Base-by-base conservation (phyloP, 805 yeast species). In the Ogataea dorogensis region DNA sequence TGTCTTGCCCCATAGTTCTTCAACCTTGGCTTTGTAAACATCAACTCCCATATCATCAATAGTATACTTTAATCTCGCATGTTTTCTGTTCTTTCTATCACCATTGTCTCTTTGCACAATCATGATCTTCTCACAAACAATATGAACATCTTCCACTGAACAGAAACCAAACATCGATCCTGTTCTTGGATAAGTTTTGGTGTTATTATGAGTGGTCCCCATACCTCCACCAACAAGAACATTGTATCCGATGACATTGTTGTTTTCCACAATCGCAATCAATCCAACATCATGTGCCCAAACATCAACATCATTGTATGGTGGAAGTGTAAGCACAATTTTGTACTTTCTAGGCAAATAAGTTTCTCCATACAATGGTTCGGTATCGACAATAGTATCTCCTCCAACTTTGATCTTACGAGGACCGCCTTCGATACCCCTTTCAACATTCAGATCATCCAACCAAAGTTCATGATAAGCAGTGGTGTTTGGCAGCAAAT, bases 391-490 rank as follows among this genome's bases (percentile, higher is more conserved):
- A 36, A 86, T 68, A 2, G 95, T 83, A 51, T 86, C 79, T 54
- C 95, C 96, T 36, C 95, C 83, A 42, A 91, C 91, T 68, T 86
- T 87, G 64, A 81, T 79, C 68, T 82, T 84, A 50, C 70, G 77
- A 33, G 94, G 94, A 32, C 93, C 95, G 42, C 96, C 96, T 59
- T 86, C 85, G 5, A 35, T 12, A 11, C 39, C 39, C 46, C 63
- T 54, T 28, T 58, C 53, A 33, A 56, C 56, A 31, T 51, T 57
- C 31, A 58, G 41, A 28, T 58, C 61, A 21, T 49, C 55, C 49
- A 91, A 72, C 98, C 98, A 91, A 53, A 91, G 86, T 65, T 91
- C 98, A 60, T 91, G 95, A 64, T 91, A 91, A 1, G 98, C 96
- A 17, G 96, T 86, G 5, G 98, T 91, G 47, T 75, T 73, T 18